Conservation (phyloP, 208 protist genomes). For the Polymyxa betae region DNA sequence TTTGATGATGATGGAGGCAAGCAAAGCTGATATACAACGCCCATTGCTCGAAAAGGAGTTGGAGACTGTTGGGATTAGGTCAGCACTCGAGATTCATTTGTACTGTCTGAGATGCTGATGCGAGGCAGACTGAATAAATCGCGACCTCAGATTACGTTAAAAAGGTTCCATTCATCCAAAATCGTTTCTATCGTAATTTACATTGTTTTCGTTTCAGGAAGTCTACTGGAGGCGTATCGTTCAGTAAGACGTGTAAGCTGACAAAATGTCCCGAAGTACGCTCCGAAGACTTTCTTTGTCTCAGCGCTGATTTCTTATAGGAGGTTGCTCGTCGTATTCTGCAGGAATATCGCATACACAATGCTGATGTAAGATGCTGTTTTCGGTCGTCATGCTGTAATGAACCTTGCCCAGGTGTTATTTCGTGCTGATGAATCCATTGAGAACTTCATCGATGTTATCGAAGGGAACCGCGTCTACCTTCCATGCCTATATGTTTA, state of each 20-base stretch:
- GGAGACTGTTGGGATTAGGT: conserved; percentile 37
- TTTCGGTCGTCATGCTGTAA: too few relatives aligned
- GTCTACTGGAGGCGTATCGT: background rate
- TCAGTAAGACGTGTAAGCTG: conserved; percentile 2
- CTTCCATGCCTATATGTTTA: conserved; percentile 72
- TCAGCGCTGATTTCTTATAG: too few relatives aligned
- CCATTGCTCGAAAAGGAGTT: background rate
- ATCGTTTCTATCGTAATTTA: background rate
- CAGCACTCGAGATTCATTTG: too few relatives aligned
- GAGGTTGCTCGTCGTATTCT: conserved; percentile 66
- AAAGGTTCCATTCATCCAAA: background rate
- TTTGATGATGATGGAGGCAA: conserved; percentile 93
- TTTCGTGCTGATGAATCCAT: conserved; percentile 91
- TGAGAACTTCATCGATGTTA: conserved; percentile 97
- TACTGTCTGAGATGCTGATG: too few relatives aligned
- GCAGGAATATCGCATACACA: conserved; percentile 87
- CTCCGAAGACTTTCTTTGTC: too few relatives aligned
- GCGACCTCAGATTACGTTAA: background rate
- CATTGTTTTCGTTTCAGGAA: background rate
- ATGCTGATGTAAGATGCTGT: conserved; percentile 94
- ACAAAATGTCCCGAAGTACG: background rate
- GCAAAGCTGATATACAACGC: conserved; percentile 49
- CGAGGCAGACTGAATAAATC: conserved; percentile 25
- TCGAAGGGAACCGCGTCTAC: conserved; percentile 90
- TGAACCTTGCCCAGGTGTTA: too few relatives aligned